These are phyloP conservation scores for Limonium bicolor DNA, from an alignment of 148 eudicot species.

Conservation along the genomic window DNA sequence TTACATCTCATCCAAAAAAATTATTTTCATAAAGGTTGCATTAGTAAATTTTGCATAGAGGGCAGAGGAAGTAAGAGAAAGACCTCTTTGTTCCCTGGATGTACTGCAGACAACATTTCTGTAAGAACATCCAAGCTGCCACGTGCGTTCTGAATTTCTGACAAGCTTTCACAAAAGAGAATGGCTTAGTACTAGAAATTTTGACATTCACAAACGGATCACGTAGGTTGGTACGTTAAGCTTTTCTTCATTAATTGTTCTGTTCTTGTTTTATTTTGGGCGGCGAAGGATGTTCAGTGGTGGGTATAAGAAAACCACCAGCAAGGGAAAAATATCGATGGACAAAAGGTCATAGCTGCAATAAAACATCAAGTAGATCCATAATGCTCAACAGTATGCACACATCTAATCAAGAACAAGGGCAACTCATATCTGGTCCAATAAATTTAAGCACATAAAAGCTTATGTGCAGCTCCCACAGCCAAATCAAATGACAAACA, in stretches of 20 bases:
- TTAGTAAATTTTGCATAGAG: no score
- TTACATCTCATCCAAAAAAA: not conserved
- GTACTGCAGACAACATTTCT: conserved; percentile 61
- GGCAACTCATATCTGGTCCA: no score
- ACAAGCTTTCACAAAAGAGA: conserved; percentile 21
- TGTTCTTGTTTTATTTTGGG: no score
- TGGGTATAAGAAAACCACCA: no score
- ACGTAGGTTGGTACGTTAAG: no score
- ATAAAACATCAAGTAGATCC: not conserved
- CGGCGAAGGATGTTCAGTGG: no score
- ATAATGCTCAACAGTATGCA: not conserved
- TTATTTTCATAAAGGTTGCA: not conserved
- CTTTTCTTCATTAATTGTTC: no score
- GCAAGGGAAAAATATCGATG: not conserved
- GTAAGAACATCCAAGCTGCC: conserved; percentile 65
- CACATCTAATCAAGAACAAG: no score
- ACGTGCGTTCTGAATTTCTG: conserved; percentile 59
- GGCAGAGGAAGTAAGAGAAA: not conserved
- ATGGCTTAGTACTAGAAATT: not conserved
- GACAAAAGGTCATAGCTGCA: not conserved
- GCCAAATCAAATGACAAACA: not conserved
- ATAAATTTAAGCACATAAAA: not conserved
- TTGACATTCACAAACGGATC: not conserved
- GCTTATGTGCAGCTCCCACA: not conserved
- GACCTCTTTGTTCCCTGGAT: conserved; percentile 63